Conservation (phyloP, 2,329 filamentous ascomycete species). For the Cladosporium sp. region DNA sequence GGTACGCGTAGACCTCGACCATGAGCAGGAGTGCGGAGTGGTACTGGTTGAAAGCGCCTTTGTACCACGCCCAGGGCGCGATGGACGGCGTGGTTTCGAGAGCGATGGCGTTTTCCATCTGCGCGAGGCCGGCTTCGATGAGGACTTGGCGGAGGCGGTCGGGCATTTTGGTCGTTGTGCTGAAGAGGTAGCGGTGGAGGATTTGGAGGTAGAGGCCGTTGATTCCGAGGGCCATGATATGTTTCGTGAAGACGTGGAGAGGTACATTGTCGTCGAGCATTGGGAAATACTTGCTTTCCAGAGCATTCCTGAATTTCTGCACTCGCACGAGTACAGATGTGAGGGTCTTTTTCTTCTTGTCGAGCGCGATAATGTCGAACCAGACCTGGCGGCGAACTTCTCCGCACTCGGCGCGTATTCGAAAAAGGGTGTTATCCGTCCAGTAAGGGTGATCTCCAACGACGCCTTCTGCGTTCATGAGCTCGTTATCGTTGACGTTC, state of each 20-base stretch:
- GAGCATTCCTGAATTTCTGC: slow-evolving; percentile 59
- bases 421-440: slow-evolving; percentile 61
- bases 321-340: slow-evolving; percentile 61
- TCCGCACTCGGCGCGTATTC: slow-evolving; percentile 66
- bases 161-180: slow-evolving; percentile 46
- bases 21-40: slow-evolving; percentile 64
- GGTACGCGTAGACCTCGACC: slow-evolving; percentile 58
- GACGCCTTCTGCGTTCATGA: slow-evolving; percentile 40
- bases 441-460: slow-evolving; percentile 49
- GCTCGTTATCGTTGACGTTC: slow-evolving; percentile 61
- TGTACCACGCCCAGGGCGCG: slow-evolving; percentile 62
- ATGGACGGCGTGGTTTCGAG: slow-evolving; percentile 50
- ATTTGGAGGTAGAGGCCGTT: slow-evolving; percentile 61
- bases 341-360: slow-evolving; percentile 55
- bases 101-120: slow-evolving; percentile 49
- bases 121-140: slow-evolving; percentile 52
- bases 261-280: slow-evolving; percentile 56
- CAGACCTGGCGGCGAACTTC: slow-evolving; percentile 67
- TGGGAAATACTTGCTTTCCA: slow-evolving; percentile 60
- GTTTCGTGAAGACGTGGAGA: slow-evolving; percentile 56
- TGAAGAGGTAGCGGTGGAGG: slow-evolving; percentile 60
- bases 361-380: slow-evolving; percentile 61
- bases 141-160: slow-evolving; percentile 59
- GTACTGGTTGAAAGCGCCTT: slow-evolving; percentile 65
- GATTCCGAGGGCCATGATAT: slow-evolving; percentile 59